phyloP scores from a whole-genome alignment of 2,329 filamentous ascomycete genomes.

The Chaetomiaceae sp. region DNA sequence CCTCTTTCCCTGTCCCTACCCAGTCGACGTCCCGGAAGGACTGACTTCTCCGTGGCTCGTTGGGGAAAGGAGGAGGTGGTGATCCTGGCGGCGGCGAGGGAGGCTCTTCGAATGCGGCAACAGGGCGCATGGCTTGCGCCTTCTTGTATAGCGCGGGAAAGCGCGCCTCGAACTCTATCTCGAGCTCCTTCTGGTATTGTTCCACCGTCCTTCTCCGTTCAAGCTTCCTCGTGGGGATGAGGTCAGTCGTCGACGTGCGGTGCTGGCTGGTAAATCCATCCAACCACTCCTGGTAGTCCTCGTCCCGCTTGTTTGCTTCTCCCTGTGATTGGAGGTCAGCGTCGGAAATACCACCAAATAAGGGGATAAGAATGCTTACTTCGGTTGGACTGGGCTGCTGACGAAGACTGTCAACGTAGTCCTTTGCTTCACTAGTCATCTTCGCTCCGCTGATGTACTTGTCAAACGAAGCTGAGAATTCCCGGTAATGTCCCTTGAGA shows the following conservation, averaged over 20 bases:
- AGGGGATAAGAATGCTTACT: slow-evolving; percentile 27
- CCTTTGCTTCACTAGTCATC: slow-evolving; percentile 39
- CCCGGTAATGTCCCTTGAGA: slow-evolving; percentile 52
- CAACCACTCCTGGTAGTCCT: slow-evolving; percentile 44
- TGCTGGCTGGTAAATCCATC: slow-evolving; percentile 42
- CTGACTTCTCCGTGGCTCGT: not conserved
- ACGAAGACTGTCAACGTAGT: slow-evolving; percentile 39
- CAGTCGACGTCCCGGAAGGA: slow-evolving; percentile 14
- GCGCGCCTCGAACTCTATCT: slow-evolving; percentile 44
- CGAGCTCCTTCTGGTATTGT: slow-evolving; percentile 45
- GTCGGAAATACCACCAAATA: not conserved
- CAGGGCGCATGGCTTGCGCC: slow-evolving; percentile 34
- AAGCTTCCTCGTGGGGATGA: slow-evolving; percentile 36
- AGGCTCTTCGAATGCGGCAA: not conserved
- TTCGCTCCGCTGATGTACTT: slow-evolving; percentile 45
- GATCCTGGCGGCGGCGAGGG: slow-evolving; percentile 12
- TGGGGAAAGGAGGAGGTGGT: slow-evolving; percentile 24
- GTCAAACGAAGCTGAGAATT: slow-evolving; percentile 51
- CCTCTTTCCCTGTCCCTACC: slow-evolving; percentile 11
- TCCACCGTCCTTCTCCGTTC: slow-evolving; percentile 41
- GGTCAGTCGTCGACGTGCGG: slow-evolving; percentile 35
- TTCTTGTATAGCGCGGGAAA: slow-evolving; percentile 46
- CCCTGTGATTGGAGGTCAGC: slow-evolving; percentile 22
- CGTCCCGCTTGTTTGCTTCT: slow-evolving; percentile 27
- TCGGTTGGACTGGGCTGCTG: slow-evolving; percentile 33